A percentile compares a stretch with the other conserved stretches of the same genome.
Evolutionary conservation across 2,329 filamentous ascomycete species (phyloP).

Genomic region (Stemphylium lycopersici): DNA sequence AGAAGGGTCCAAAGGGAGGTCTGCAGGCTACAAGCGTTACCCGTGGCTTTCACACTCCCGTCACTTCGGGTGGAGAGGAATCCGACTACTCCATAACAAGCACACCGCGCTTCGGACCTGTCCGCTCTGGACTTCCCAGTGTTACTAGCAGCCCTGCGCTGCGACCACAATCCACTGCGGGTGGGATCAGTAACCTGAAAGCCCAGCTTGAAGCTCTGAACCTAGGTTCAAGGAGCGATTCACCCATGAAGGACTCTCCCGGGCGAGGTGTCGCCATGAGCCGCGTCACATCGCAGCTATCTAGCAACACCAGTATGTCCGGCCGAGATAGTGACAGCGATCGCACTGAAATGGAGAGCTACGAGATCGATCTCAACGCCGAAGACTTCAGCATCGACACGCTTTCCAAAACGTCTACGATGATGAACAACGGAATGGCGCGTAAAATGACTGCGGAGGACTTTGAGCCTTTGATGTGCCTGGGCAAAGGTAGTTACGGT

Average conservation of each 20-base stretch:
- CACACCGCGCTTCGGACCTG: conserved; percentile 51
- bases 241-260: conserved; percentile 61
- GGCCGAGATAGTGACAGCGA: conserved; percentile 68
- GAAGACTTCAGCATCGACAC: conserved; percentile 77
- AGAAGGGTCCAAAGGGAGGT: conserved; percentile 37
- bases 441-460: conserved; percentile 92
- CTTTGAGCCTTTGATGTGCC: conserved; percentile 87
- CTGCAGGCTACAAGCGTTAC: conserved; percentile 46
- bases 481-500: conserved; percentile 95
- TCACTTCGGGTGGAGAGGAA: conserved; percentile 62
- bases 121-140: conserved; percentile 54
- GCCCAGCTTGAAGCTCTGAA: conserved; percentile 80
- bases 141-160: conserved; percentile 60
- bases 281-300: conserved; percentile 49
- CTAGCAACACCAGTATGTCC: conserved; percentile 63
- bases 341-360: conserved; percentile 76
- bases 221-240: conserved; percentile 64
- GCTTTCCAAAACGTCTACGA: conserved; percentile 44
- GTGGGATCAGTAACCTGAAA: conserved; percentile 83
- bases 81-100: conserved; percentile 55
- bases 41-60: conserved; percentile 58
- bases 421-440: conserved; percentile 56
- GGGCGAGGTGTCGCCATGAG: conserved; percentile 49
- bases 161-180: conserved; percentile 58
- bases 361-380: conserved; percentile 83